These are phyloP conservation scores for Papiliotrema flavescens DNA, from an alignment of 1,284 basidiomycete genomes.

Conservation along the genomic window DNA sequence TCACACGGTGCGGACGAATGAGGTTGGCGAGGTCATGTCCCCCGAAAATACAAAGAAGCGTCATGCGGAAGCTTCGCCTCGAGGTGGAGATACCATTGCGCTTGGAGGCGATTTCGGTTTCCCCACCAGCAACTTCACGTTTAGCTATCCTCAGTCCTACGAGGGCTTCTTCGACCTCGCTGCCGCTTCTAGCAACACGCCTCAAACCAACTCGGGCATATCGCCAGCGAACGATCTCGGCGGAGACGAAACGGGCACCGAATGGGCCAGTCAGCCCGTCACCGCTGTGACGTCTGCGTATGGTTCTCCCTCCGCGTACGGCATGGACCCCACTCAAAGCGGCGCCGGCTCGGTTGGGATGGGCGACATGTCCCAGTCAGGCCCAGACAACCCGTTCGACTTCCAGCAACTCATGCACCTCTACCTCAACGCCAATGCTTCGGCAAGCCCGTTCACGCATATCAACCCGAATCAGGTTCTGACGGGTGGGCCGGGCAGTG, in stretches of 20 bases:
- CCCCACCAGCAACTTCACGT: constrained; percentile 71
- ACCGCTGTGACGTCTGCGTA: constrained; percentile 24
- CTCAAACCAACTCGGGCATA: constrained; percentile 11
- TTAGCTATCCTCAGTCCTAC: constrained; percentile 55
- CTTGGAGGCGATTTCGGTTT: constrained; percentile 51
- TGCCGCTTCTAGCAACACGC: constrained; percentile 32
- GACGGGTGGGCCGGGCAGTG: no score
- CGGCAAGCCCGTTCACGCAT: constrained; percentile 63
- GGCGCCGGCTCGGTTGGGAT: constrained; percentile 7
- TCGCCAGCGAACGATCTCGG: constrained; percentile 7
- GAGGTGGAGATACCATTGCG: constrained; percentile 25
- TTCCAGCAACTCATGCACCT: constrained; percentile 51
- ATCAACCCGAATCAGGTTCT: constrained; percentile 84
- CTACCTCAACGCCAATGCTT: constrained; percentile 44
- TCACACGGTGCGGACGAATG: constrained; percentile 61
- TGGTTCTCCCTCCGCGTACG: constrained; percentile 24
- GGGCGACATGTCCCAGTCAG: background rate
- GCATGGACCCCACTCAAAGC: constrained; percentile 13
- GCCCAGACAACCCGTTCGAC: constrained; percentile 39
- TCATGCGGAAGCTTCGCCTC: constrained; percentile 43
- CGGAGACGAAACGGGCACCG: constrained; percentile 10
- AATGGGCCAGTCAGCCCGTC: constrained; percentile 24
- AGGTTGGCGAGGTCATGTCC: constrained; percentile 9
- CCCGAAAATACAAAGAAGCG: constrained; percentile 36
- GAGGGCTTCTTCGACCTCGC: constrained; percentile 63